phyloP scores from a whole-genome alignment of 2,329 filamentous ascomycete genomes.

The Geoglossum cookeanum region DNA sequence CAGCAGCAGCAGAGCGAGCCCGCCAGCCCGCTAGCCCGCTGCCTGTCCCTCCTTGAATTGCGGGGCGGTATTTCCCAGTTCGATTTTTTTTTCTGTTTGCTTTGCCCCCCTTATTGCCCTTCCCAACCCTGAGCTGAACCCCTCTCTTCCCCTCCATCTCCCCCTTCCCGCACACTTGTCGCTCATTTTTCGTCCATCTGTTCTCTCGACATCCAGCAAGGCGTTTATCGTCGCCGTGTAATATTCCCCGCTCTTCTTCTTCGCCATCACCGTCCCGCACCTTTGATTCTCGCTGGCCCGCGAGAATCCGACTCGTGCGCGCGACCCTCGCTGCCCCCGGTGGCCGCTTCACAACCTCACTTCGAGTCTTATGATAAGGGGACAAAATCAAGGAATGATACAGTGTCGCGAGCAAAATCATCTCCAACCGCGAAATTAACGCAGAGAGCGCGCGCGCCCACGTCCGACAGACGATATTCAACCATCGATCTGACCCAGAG shows the following conservation, averaged over 20 bases:
- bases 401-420: not conserved
- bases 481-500: constrained; percentile 5
- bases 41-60: constrained; percentile 1
- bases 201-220: constrained; percentile 9
- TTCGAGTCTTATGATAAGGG: not conserved
- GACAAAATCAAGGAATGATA: constrained; percentile 1
- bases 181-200: constrained; percentile 10
- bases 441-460: constrained; percentile 1
- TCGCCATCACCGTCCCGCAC: constrained; percentile 11
- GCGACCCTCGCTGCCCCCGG: constrained; percentile 4
- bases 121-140: constrained; percentile 11
- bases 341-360: not conserved
- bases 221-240: constrained; percentile 6
- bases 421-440: constrained; percentile 4
- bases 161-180: constrained; percentile 16
- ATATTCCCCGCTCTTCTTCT: not conserved
- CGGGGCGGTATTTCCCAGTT: not conserved
- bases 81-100: constrained; percentile 7
- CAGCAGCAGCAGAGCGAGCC: not conserved
- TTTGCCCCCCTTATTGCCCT: constrained; percentile 8
- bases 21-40: not conserved
- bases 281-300: constrained; percentile 11
- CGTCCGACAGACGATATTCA: constrained; percentile 18
- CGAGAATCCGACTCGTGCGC: not conserved
- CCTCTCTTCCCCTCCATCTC: constrained; percentile 12